Evolutionary conservation across 306 rosid genomes (phyloP).

Genomic region (Casuarina equisetifolia): DNA sequence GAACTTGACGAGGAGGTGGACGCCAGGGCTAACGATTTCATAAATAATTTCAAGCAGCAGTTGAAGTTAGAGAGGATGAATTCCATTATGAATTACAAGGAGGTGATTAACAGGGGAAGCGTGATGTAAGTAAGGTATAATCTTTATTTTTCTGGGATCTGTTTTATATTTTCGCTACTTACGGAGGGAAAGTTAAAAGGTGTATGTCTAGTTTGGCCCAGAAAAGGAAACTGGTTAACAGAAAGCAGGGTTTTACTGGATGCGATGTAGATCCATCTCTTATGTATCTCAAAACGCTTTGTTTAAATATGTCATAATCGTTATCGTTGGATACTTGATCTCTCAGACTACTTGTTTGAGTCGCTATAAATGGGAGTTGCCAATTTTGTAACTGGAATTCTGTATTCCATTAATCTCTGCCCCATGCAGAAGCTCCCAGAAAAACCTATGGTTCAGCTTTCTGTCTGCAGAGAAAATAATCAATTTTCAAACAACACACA

Average conservation of each 20-base stretch:
- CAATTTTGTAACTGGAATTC: not conserved
- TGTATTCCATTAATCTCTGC: not conserved
- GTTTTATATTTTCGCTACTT: slow-evolving; percentile 24
- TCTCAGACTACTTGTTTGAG: not conserved
- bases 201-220: not conserved
- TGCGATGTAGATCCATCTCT: slow-evolving; percentile 17
- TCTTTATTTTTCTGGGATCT: not conserved
- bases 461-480: not conserved
- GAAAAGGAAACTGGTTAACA: not conserved
- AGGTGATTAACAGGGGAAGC: slow-evolving; percentile 44
- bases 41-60: slow-evolving; percentile 79
- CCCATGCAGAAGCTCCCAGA: not conserved
- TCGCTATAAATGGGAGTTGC: not conserved
- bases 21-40: slow-evolving; percentile 82
- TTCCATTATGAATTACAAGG: slow-evolving; percentile 63
- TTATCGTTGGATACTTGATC: not conserved
- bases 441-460: not conserved
- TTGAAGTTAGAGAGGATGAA: slow-evolving; percentile 79
- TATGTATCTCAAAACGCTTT: not conserved
- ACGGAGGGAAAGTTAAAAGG: slow-evolving; percentile 17
- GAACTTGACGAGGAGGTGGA: slow-evolving; percentile 63
- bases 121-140: slow-evolving; percentile 17
- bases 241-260: not conserved
- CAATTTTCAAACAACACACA: not conserved
- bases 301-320: slow-evolving; percentile 9